phyloP scores from a whole-genome alignment of 345 rosid genomes.

The Viola odorata region DNA sequence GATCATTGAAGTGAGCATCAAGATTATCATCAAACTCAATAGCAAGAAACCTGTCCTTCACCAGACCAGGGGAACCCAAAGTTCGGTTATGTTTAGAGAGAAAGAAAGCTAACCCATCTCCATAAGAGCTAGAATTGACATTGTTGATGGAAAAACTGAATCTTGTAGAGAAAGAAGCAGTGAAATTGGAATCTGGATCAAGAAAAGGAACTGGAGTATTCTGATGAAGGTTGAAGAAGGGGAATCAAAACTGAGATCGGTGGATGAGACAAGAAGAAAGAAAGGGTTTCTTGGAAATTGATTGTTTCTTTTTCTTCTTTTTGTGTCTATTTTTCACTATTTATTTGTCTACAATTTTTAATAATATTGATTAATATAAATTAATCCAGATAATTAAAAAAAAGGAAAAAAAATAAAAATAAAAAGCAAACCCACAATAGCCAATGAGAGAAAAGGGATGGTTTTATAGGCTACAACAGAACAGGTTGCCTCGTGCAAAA shows the following conservation, averaged over 20 bases:
- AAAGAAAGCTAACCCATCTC: slow-evolving; percentile 85
- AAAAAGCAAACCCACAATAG: too few species aligned
- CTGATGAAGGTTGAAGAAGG: slow-evolving; percentile 49
- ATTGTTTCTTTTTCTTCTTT: too few species aligned
- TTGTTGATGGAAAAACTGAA: slow-evolving; percentile 81
- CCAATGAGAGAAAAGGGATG: too few species aligned
- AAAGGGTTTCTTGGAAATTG: neutral
- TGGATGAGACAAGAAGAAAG: slow-evolving; percentile 18
- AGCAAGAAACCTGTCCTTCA: slow-evolving; percentile 76
- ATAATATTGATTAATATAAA: too few species aligned
- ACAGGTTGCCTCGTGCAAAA: too few species aligned
- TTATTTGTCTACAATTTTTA: too few species aligned
- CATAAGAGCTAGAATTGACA: slow-evolving; percentile 56
- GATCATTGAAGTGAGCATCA: slow-evolving; percentile 61
- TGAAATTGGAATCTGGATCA: slow-evolving; percentile 62
- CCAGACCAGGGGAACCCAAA: slow-evolving; percentile 66
- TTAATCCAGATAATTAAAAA: too few species aligned
- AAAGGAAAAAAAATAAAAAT: too few species aligned
- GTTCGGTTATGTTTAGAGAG: slow-evolving; percentile 66
- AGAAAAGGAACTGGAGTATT: too few species aligned
- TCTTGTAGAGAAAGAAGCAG: slow-evolving; percentile 74
- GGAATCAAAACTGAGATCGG: slow-evolving; percentile 44
- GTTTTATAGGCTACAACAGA: too few species aligned
- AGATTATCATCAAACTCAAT: slow-evolving; percentile 73
- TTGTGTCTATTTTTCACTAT: too few species aligned